Conservation (phyloP, 768 basidiomycete genomes). For the Leucosporidium creatinivorum region DNA sequence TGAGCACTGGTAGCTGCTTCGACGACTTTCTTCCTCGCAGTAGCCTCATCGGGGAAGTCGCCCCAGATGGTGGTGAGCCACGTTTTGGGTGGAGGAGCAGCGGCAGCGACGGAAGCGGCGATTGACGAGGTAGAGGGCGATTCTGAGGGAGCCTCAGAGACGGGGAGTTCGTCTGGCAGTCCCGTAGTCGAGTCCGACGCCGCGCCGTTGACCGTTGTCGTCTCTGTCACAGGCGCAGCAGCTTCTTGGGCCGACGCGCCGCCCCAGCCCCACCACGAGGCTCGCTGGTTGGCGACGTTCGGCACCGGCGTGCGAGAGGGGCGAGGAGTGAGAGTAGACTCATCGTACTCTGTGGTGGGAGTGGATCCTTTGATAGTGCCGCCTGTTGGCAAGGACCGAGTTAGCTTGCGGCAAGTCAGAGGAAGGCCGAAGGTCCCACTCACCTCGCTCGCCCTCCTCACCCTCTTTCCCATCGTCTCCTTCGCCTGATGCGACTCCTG, state of each 20-base stretch:
- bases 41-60: slow-evolving; percentile 4
- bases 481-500: not conserved
- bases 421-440: no score
- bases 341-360: not conserved
- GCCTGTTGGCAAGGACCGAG: not conserved
- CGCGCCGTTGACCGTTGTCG: not conserved
- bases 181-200: not conserved
- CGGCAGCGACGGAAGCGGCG: not conserved
- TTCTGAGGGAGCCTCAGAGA: not conserved
- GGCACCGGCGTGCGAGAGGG: not conserved
- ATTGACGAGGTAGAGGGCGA: not conserved
- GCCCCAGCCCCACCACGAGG: slow-evolving; percentile 26
- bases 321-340: not conserved
- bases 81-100: not conserved
- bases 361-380: not conserved
- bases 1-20: slow-evolving; percentile 11
- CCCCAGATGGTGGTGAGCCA: slow-evolving; percentile 18
- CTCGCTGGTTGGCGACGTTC: not conserved
- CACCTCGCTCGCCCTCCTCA: not conserved
- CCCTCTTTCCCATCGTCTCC: not conserved
- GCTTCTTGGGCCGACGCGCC: not conserved
- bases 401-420: no score
- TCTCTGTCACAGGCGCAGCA: no score
- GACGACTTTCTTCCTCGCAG: slow-evolving; percentile 6
- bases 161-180: not conserved